Evolutionary conservation across 768 basidiomycete species (phyloP).

Genomic region (Leccinum uliginosum): DNA sequence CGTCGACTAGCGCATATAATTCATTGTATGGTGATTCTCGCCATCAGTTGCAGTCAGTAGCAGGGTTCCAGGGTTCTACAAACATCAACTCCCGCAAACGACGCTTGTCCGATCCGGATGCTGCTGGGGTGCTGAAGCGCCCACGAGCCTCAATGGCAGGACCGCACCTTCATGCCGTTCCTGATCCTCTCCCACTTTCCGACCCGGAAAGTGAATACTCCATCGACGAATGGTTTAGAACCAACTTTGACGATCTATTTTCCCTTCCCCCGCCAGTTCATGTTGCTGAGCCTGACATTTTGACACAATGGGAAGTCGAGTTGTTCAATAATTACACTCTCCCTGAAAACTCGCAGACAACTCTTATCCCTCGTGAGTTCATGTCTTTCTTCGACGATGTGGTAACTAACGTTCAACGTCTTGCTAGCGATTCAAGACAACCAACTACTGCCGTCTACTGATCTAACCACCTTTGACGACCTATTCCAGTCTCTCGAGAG

Average conservation of each 20-base stretch:
- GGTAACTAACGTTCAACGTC: not conserved
- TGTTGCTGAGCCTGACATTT: slow-evolving; percentile 21
- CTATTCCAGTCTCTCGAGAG: not conserved
- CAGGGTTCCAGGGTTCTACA: too few species aligned
- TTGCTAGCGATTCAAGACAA: not conserved
- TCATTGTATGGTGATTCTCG: too few species aligned
- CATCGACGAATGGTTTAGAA: slow-evolving; percentile 35
- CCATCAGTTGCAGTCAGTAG: too few species aligned
- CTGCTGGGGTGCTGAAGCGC: slow-evolving; percentile 20
- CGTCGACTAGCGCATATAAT: too few species aligned
- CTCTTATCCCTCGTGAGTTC: not conserved
- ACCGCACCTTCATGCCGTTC: slow-evolving; percentile 25
- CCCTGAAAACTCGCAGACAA: slow-evolving; percentile 1
- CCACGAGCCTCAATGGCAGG: slow-evolving; percentile 14
- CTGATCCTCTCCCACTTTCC: slow-evolving; percentile 21
- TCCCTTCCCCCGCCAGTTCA: not conserved
- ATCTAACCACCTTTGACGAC: slow-evolving; percentile 1
- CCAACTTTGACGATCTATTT: slow-evolving; percentile 23
- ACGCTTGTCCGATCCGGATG: slow-evolving; percentile 30
- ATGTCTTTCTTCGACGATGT: not conserved
- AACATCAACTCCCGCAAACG: too few species aligned
- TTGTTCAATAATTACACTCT: slow-evolving; percentile 26
- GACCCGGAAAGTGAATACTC: slow-evolving; percentile 14
- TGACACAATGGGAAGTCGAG: slow-evolving; percentile 30
- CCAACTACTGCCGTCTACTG: not conserved